Percentiles rank a stretch among this genome's conserved stretches.
Evolutionary conservation across 257 asterid species (phyloP).

Genomic region (Linaria vulgaris): DNA sequence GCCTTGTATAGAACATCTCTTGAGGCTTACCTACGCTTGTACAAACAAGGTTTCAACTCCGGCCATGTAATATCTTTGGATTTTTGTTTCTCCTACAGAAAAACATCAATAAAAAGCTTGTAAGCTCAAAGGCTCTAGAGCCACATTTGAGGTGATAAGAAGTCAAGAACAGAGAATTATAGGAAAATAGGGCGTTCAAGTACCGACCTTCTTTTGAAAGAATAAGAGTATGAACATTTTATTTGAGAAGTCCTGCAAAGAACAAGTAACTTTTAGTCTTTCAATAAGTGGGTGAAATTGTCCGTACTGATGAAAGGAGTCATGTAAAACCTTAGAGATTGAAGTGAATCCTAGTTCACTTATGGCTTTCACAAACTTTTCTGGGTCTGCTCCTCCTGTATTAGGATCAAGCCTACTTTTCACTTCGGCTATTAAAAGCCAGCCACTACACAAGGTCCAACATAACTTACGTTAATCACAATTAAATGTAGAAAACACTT

Average conservation of each 20-base stretch:
- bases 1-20: too few relatives aligned
- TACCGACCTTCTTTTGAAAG: slow-evolving; percentile 75
- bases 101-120: slow-evolving; percentile 6
- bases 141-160: not conserved
- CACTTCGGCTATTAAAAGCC: slow-evolving; percentile 98
- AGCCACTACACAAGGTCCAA: slow-evolving; percentile 57
- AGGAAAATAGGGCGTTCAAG: not conserved
- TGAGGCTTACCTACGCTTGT: slow-evolving; percentile 78
- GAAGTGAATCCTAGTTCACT: slow-evolving; percentile 73
- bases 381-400: slow-evolving; percentile 87
- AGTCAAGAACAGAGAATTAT: not conserved
- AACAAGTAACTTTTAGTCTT: slow-evolving; percentile 26
- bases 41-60: slow-evolving; percentile 77
- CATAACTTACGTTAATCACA: slow-evolving; percentile 20
- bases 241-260: slow-evolving; percentile 86
- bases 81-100: slow-evolving; percentile 49
- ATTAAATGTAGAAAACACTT: not conserved
- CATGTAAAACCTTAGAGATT: slow-evolving; percentile 54
- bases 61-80: slow-evolving; percentile 64
- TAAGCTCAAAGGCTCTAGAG: not conserved
- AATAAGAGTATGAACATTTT: slow-evolving; percentile 79
- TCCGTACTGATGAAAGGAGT: not conserved
- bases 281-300: not conserved
- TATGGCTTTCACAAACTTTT: slow-evolving; percentile 57
- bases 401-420: slow-evolving; percentile 89